phyloP scores from a whole-genome alignment of 2,329 filamentous ascomycete species.

The Curvularia hawaiiensis region DNA sequence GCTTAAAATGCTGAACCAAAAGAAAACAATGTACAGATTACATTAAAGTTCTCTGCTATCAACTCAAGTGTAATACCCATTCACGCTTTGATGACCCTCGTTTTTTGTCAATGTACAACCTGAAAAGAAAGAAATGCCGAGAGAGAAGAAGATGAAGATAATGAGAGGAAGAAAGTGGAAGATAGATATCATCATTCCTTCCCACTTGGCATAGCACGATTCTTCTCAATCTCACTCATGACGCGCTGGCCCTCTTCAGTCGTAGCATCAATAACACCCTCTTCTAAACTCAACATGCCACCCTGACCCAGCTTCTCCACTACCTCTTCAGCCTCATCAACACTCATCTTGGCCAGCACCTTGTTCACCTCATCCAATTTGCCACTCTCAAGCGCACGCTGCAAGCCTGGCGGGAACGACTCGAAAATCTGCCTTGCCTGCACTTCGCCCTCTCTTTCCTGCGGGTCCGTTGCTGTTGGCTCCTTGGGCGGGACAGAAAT shows the following conservation, averaged over 20 bases:
- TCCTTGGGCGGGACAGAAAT: conserved; percentile 77
- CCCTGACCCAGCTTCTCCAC: conserved; percentile 82
- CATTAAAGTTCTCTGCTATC: not conserved
- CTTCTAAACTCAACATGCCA: conserved; percentile 87
- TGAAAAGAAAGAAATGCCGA: not conserved
- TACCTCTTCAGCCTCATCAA: conserved; percentile 84
- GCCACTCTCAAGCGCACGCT: conserved; percentile 83
- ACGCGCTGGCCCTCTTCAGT: conserved; percentile 82
- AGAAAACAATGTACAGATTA: conserved; percentile 18
- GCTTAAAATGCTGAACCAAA: not conserved
- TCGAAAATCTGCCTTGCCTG: conserved; percentile 78
- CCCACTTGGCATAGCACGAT: conserved; percentile 45
- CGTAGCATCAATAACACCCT: conserved; percentile 93
- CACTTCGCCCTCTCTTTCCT: conserved; percentile 65
- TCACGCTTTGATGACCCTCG: not conserved
- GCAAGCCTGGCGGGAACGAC: conserved; percentile 78
- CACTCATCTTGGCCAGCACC: conserved; percentile 84
- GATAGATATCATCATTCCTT: conserved; percentile 33
- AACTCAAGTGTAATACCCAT: not conserved
- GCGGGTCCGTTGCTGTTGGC: conserved; percentile 45
- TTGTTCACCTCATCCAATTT: conserved; percentile 87
- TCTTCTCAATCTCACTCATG: conserved; percentile 69
- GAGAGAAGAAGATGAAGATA: not conserved
- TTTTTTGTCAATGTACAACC: not conserved
- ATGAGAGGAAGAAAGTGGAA: not conserved